Conservation (phyloP, 495 filamentous ascomycete genomes). For the Aspergillus asperescens region DNA sequence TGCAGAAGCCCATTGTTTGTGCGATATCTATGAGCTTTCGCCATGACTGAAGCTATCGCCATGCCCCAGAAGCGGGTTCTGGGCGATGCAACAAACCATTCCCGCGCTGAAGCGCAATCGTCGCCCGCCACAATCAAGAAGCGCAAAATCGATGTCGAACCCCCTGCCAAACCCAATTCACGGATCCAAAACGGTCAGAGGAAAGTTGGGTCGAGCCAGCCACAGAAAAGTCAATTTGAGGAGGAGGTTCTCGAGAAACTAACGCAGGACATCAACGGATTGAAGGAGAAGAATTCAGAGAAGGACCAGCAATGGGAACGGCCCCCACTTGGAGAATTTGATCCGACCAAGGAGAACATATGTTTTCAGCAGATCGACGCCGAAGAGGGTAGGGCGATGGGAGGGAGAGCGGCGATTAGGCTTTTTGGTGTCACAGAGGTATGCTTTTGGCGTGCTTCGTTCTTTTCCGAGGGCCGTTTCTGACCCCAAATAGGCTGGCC, state of each 20-base stretch:
- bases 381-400: conserved; percentile 75
- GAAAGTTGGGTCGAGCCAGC: conserved; percentile 70
- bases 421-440: conserved; percentile 98
- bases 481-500: conserved; percentile 53
- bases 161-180: conserved; percentile 51
- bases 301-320: conserved; percentile 93
- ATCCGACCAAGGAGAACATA: conserved; percentile 64
- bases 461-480: neutral
- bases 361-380: conserved; percentile 94
- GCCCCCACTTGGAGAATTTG: conserved; percentile 66
- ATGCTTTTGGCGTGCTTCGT: conserved; percentile 5
- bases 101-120: conserved; percentile 42
- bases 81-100: conserved; percentile 51
- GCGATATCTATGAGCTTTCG: conserved; percentile 15
- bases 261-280: conserved; percentile 79
- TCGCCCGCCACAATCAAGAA: conserved; percentile 63
- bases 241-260: conserved; percentile 90
- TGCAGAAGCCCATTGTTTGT: neutral
- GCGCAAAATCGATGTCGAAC: conserved; percentile 61
- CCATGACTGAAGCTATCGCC: conserved; percentile 48
- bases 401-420: conserved; percentile 69
- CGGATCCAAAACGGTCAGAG: conserved; percentile 51
- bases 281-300: conserved; percentile 81
- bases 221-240: conserved; percentile 83
- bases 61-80: conserved; percentile 56